Percentiles rank a stretch among this genome's conserved stretches.
These are phyloP conservation scores for Candida lessepsii DNA, from an alignment of 805 yeast genomes.

Conservation along the genomic window DNA sequence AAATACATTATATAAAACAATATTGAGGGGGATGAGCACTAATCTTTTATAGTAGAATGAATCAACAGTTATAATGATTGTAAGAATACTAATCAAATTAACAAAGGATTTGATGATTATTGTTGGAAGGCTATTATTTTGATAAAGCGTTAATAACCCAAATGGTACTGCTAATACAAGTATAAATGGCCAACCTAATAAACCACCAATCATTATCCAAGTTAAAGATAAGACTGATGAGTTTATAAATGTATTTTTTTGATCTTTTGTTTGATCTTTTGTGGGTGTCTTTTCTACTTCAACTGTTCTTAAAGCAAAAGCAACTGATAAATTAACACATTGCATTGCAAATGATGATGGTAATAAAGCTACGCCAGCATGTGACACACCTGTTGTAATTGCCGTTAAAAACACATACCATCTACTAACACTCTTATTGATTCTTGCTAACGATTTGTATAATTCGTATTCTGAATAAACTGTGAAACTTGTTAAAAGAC, in stretches of 20 bases:
- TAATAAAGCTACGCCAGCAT: constrained; percentile 80
- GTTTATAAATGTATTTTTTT: not conserved
- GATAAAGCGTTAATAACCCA: constrained; percentile 30
- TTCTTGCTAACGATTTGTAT: constrained; percentile 38
- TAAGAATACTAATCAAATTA: constrained; percentile 19
- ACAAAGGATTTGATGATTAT: constrained; percentile 9
- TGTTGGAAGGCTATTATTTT: not conserved
- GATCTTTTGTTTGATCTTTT: not conserved
- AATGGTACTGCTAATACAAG: constrained; percentile 64
- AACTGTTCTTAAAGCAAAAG: constrained; percentile 29
- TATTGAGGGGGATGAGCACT: constrained; percentile 75
- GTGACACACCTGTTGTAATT: constrained; percentile 79
- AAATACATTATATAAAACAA: constrained; percentile 75
- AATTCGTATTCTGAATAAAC: constrained; percentile 53
- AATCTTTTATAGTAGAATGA: constrained; percentile 58
- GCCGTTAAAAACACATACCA: constrained; percentile 65
- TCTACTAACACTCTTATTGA: constrained; percentile 44
- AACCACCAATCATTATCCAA: constrained; percentile 62
- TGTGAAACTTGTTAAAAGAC: constrained; percentile 36
- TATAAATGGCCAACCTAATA: constrained; percentile 91
- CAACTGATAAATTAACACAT: constrained; percentile 44
- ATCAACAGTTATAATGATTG: constrained; percentile 47
- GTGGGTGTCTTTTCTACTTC: too few species aligned
- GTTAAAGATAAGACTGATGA: constrained; percentile 25
- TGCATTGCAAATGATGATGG: constrained; percentile 76